Evolutionary conservation across 73 alveolate species (phyloP), one percentile per base, ranked within the genome.

Genomic region (Symbiodinium natans): DNA sequence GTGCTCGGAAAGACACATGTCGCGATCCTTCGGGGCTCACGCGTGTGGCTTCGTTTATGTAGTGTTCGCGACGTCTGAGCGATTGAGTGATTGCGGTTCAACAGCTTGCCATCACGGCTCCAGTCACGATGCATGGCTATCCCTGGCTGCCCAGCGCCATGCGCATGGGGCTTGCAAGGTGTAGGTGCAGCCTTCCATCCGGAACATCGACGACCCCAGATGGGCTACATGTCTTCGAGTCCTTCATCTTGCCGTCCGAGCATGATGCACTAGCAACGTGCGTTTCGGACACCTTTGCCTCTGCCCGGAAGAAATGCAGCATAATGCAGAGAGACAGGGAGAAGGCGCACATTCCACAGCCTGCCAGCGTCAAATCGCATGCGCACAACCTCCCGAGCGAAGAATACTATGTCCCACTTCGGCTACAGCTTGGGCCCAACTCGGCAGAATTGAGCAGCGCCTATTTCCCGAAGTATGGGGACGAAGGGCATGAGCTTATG

Each of bases 401-500:
- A 31, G 80, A 63, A 63, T 63, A 63, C 36, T 63, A 63, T 63
- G 33, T 63, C 80, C 80, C 80, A n/a, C 33, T 63, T 31, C 19
- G 27, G 80, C 29, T 63, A 13, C 36, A 63, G 27, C 31, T 29
- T 63, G 80, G 27, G 36, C 80, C 80, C 19, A 36, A 19, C 31
- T 63, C 80, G 38, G 80, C 31, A 63, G 80, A 13, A 27, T 63
- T 33, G 84, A 29, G 33, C 84, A 33, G 46, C 27, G 84, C 40
- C 31, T 74, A 74, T 23, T 74, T 74, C 42, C 43, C 40, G 11
- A 74, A 74, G 42, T 74, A 74, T 74, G 84, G 84, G 25, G 84
- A 74, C 25, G 43, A 74, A 74, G 84, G 84, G 84, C 84, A 74
- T 43, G 84, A 74, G 42, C 42, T 74, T 8, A 74, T 74, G 23